Evolutionary conservation across 805 yeast species (phyloP).

Genomic region (Metschnikowia gelsemii): DNA sequence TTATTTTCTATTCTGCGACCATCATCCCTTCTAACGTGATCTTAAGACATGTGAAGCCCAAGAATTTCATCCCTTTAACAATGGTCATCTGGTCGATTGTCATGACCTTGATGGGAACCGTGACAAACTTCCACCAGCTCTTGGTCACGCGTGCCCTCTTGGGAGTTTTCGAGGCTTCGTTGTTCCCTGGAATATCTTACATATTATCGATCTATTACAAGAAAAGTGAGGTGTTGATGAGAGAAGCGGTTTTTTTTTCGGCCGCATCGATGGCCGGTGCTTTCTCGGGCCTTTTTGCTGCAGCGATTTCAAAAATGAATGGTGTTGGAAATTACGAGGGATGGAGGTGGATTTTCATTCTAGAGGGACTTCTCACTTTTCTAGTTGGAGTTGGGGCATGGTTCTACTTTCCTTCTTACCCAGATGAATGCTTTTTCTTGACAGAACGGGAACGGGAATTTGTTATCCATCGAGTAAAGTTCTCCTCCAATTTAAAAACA

Average conservation of each 20-base stretch:
- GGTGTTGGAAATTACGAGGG: constrained; percentile 23
- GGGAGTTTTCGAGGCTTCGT: constrained; percentile 67
- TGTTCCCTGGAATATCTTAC: constrained; percentile 75
- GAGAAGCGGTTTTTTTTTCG: constrained; percentile 67
- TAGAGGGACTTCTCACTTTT: constrained; percentile 17
- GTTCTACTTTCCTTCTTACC: constrained; percentile 13
- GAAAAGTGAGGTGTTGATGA: constrained; percentile 62
- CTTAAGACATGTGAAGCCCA: constrained; percentile 60
- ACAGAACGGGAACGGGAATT: constrained; percentile 15
- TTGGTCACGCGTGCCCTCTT: constrained; percentile 62
- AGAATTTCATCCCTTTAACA: constrained; percentile 58
- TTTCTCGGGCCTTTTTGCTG: constrained; percentile 73
- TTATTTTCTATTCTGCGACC: constrained; percentile 64
- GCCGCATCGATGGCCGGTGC: constrained; percentile 77
- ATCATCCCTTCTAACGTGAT: constrained; percentile 64
- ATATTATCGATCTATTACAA: constrained; percentile 65
- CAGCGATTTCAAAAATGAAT: constrained; percentile 55
- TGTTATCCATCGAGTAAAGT: constrained; percentile 11
- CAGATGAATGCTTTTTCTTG: constrained; percentile 10
- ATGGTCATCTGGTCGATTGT: constrained; percentile 63
- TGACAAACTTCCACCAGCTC: constrained; percentile 56
- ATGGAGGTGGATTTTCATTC: constrained; percentile 19
- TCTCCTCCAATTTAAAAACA: constrained; percentile 8
- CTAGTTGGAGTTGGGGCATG: constrained; percentile 6
- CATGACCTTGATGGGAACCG: constrained; percentile 65